Conservation (phyloP, 257 asterid species). For the Datura wrightii region DNA sequence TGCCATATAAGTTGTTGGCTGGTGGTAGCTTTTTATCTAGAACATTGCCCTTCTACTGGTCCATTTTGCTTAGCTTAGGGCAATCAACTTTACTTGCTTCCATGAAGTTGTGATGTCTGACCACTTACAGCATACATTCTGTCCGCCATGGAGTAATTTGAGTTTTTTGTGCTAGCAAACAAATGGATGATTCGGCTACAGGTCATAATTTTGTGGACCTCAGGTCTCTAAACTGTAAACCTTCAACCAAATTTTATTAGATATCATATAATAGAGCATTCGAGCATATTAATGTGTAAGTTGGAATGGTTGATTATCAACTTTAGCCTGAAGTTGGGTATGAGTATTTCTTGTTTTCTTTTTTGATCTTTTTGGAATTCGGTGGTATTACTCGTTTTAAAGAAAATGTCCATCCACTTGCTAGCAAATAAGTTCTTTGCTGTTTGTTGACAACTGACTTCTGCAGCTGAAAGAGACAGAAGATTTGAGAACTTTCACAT, state of each 20-base stretch:
- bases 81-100: neutral
- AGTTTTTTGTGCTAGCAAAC: neutral
- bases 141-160: neutral
- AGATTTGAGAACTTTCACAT: conserved; percentile 10
- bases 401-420: neutral
- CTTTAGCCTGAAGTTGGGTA: neutral
- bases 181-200: neutral
- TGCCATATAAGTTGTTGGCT: conserved; percentile 1
- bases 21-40: neutral
- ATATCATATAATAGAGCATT: neutral
- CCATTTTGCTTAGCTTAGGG: neutral
- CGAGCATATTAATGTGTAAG: neutral
- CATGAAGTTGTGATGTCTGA: neutral
- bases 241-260: neutral
- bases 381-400: neutral
- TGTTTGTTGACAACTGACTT: neutral
- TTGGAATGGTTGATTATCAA: neutral
- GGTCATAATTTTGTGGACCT: neutral
- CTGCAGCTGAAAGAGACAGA: neutral
- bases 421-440: neutral
- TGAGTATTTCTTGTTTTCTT: neutral
- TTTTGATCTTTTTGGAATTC: neutral
- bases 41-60: neutral
- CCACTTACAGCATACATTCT: neutral
- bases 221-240: neutral